Evolutionary conservation across 352 stramenopile species (phyloP), one percentile per base, ranked within the genome.

Genomic region (Pilasporangium apinafurcum): DNA sequence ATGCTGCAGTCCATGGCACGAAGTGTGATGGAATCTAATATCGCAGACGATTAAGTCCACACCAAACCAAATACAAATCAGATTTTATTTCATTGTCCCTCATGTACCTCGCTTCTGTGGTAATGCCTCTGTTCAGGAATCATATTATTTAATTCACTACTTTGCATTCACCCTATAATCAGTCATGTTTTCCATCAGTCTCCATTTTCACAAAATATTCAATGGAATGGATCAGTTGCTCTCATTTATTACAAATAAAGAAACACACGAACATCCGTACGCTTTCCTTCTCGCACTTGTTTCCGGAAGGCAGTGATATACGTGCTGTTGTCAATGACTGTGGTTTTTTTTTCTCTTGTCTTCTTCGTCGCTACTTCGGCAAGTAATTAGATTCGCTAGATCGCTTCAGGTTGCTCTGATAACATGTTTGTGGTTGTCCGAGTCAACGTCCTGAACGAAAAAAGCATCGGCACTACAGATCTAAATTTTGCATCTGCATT

Each of bases 1-100:
- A 91, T 93, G 74, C 62, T 93, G 29, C 76, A 88, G 48, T 83
- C 73, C 37, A 87, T 93, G 74, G 82, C 82, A 20, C 75, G 84
- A 9, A 83, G 74, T 28, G 79, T 93, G 28, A 79, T 93, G 39
- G 82, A 93, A 49, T 88, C 73, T 29, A 89, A 89, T 56, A 63
- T 93, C 53, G 65, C 76, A 3, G 82, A 92, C 47, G 74, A 90
- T 51, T 92, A 74, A 44, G 27, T 12, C 20, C 16, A 17, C 6
- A 14, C 22, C 25, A 44, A 44, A 44, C n/a, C n/a, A n/a, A n/a
- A n/a, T n/a, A n/a, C n/a, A n/a, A n/a, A n/a, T n/a, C n/a, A n/a
- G n/a, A n/a, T n/a, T n/a, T n/a, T n/a, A n/a, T n/a, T n/a, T n/a
- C n/a, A n/a, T n/a, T n/a, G n/a, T n/a, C n/a, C n/a, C n/a, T n/a